A percentile compares a stretch with the other conserved stretches of the same genome.
Conservation (phyloP, 2,329 filamentous ascomycete species). For the Colletotrichum orchidophilum region DNA sequence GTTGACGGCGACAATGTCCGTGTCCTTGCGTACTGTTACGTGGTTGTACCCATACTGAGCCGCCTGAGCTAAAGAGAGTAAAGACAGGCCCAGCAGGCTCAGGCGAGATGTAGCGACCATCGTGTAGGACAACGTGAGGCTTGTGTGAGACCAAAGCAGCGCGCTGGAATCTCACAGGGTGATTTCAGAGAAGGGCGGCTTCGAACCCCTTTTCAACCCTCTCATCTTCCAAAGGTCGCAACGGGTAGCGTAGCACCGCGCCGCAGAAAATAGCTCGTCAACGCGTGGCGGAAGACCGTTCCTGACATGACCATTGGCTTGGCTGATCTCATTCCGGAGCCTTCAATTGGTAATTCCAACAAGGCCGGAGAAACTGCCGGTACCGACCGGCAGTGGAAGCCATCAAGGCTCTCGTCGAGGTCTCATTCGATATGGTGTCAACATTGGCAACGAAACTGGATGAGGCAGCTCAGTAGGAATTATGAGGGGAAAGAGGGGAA, state of each 20-base stretch:
- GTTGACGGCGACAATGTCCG: slow-evolving; percentile 22
- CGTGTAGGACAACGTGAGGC: background rate
- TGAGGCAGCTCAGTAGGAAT: slow-evolving; percentile 29
- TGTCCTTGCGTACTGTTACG: slow-evolving; percentile 29
- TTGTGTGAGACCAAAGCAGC: background rate
- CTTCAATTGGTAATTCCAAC: background rate
- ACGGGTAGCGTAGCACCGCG: background rate
- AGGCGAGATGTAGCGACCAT: slow-evolving; percentile 20
- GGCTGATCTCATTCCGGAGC: slow-evolving; percentile 23
- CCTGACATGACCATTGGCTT: slow-evolving; percentile 13
- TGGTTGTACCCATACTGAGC: slow-evolving; percentile 34
- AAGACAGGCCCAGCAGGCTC: slow-evolving; percentile 25
- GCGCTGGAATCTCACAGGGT: background rate
- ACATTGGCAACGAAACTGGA: slow-evolving; percentile 36
- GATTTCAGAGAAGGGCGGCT: background rate
- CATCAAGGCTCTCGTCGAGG: background rate
- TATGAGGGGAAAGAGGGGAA: slow-evolving; percentile 34
- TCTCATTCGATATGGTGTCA: background rate
- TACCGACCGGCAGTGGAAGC: background rate
- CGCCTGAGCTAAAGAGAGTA: slow-evolving; percentile 22
- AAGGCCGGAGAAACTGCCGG: background rate
- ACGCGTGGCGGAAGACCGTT: slow-evolving; percentile 3
- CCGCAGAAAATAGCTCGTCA: background rate
- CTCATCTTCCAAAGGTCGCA: background rate
- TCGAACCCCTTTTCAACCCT: background rate